These are phyloP conservation scores for Fonsecaea nubica DNA, from an alignment of 2,329 filamentous ascomycete species.

Conservation along the genomic window DNA sequence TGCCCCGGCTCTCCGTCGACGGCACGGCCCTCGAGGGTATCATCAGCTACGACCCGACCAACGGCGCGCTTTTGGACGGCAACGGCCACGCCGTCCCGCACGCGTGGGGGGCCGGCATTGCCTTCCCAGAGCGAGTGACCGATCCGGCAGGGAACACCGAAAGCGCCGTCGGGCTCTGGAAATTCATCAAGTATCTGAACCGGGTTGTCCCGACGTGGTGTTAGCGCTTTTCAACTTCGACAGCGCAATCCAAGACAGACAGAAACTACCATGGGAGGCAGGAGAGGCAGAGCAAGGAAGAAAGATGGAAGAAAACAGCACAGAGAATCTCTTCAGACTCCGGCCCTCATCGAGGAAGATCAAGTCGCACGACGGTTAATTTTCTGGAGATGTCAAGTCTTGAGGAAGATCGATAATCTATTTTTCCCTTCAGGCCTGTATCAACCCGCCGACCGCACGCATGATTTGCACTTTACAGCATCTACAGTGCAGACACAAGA, in stretches of 20 bases:
- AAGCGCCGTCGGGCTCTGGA: constrained; percentile 67
- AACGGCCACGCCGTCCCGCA: constrained; percentile 55
- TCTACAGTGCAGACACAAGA: not conserved
- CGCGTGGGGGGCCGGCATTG: constrained; percentile 67
- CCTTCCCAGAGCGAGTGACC: constrained; percentile 66
- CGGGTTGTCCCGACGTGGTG: constrained; percentile 58
- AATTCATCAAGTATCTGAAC: constrained; percentile 70
- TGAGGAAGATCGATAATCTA: no score
- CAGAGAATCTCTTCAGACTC: not conserved
- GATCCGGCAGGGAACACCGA: constrained; percentile 69
- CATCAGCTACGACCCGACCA: constrained; percentile 44
- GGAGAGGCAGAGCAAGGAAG: not conserved
- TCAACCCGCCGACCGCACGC: not conserved
- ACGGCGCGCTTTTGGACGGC: constrained; percentile 57
- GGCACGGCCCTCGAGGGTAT: constrained; percentile 41
- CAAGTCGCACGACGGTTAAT: no score
- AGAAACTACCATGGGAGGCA: not conserved
- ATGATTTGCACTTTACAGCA: not conserved
- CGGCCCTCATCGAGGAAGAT: not conserved
- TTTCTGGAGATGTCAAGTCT: no score
- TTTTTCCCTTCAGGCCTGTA: no score
- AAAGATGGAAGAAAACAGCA: not conserved
- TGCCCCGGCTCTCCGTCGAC: constrained; percentile 56
- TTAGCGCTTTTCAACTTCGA: not conserved
- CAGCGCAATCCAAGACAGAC: not conserved